Evolutionary conservation across 176 grass and related monocot species (phyloP).

Genomic region (Avena eriantha): DNA sequence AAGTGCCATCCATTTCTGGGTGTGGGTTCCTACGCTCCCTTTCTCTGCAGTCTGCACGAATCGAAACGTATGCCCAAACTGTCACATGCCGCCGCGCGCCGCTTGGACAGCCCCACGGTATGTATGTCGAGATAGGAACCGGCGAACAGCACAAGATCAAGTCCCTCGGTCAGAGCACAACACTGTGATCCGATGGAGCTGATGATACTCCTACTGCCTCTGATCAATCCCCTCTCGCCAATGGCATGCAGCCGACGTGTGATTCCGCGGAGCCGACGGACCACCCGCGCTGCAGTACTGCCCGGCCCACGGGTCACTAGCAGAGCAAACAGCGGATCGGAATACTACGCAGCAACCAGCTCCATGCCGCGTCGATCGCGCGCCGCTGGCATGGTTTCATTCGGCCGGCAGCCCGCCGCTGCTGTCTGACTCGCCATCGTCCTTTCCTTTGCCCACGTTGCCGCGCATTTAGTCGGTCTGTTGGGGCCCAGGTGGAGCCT

Average conservation of each 20-base stretch:
- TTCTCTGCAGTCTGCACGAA: too few relatives aligned
- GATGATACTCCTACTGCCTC: background rate
- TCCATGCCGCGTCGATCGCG: slow-evolving; percentile 9
- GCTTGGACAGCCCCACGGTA: background rate
- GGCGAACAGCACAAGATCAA: background rate
- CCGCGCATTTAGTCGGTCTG: background rate
- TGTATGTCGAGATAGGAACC: background rate
- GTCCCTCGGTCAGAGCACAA: background rate
- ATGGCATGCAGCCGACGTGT: background rate
- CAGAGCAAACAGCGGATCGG: background rate
- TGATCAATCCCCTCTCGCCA: background rate
- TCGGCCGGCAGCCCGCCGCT: slow-evolving; percentile 30
- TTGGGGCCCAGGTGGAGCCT: background rate
- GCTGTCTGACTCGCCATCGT: background rate
- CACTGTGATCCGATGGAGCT: background rate
- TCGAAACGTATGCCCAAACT: too few relatives aligned
- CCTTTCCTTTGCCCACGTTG: background rate
- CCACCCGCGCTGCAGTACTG: background rate
- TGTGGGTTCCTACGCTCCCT: too few relatives aligned
- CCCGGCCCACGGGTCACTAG: background rate
- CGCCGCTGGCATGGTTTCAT: background rate
- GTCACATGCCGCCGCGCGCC: background rate
- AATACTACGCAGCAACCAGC: background rate
- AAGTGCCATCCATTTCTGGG: too few relatives aligned
- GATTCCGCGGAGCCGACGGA: background rate